phyloP scores from a whole-genome alignment of 1,139 yeast species.

The Groenewaldozyma sp. region DNA sequence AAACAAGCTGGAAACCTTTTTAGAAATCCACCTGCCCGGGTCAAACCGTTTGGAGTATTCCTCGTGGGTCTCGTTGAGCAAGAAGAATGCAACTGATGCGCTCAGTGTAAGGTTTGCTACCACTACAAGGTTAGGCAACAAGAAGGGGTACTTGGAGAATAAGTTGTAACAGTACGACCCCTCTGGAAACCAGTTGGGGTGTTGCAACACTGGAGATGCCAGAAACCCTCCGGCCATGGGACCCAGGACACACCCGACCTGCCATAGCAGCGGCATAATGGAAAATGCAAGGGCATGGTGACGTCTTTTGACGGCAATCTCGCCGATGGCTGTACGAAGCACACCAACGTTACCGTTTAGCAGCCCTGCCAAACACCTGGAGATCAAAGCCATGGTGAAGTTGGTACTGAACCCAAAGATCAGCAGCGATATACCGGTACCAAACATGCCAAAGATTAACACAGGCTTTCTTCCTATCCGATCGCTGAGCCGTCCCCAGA shows the following conservation, averaged over 20 bases:
- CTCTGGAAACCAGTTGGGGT: slow-evolving; percentile 24
- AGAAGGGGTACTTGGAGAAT: slow-evolving; percentile 44
- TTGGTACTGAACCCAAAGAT: slow-evolving; percentile 45
- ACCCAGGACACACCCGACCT: slow-evolving; percentile 48
- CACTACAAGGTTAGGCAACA: slow-evolving; percentile 51
- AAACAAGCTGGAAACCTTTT: slow-evolving; percentile 31
- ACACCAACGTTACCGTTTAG: slow-evolving; percentile 57
- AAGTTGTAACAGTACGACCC: slow-evolving; percentile 19
- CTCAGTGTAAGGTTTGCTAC: slow-evolving; percentile 28
- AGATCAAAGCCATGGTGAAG: slow-evolving; percentile 42
- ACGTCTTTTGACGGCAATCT: slow-evolving; percentile 43
- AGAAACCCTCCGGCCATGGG: slow-evolving; percentile 47
- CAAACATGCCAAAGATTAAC: slow-evolving; percentile 42
- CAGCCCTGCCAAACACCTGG: slow-evolving; percentile 46
- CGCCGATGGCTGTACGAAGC: slow-evolving; percentile 52
- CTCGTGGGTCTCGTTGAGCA: slow-evolving; percentile 54
- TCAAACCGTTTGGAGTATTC: slow-evolving; percentile 37
- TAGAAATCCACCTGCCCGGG: slow-evolving; percentile 46
- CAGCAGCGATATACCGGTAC: slow-evolving; percentile 41
- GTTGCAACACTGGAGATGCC: slow-evolving; percentile 30
- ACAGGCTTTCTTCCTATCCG: slow-evolving; percentile 50
- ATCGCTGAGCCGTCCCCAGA: slow-evolving; percentile 53
- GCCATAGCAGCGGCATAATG: slow-evolving; percentile 51
- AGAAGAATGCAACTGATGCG: slow-evolving; percentile 37
- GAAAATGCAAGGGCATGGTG: slow-evolving; percentile 58